Conservation (phyloP, 2,329 filamentous ascomycete genomes). For the Monosporascus sp. region DNA sequence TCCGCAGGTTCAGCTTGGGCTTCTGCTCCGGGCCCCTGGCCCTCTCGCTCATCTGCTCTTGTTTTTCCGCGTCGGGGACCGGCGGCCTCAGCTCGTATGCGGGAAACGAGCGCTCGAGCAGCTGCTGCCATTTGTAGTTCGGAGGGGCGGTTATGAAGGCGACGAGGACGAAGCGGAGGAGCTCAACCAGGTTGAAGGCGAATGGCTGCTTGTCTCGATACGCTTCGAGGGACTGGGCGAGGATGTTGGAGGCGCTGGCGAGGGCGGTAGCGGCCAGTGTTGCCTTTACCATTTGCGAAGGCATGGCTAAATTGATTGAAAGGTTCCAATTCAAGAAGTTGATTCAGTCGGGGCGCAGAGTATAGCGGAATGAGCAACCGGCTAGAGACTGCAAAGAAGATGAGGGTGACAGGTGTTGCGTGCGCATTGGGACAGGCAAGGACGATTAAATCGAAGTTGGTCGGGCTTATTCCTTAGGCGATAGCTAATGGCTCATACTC, state of each 20-base stretch:
- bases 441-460: too few relatives aligned
- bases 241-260: constrained; percentile 47
- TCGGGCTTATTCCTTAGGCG: too few relatives aligned
- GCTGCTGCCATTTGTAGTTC: constrained; percentile 54
- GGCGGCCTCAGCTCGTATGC: constrained; percentile 28
- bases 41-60: constrained; percentile 3
- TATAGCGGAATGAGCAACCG: neutral
- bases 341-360: neutral
- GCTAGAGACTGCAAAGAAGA: too few relatives aligned
- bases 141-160: constrained; percentile 49
- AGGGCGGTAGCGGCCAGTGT: constrained; percentile 48
- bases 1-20: constrained; percentile 33
- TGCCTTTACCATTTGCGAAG: constrained; percentile 45
- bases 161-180: constrained; percentile 49
- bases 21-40: constrained; percentile 11
- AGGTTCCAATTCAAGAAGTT: too few relatives aligned
- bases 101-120: constrained; percentile 48
- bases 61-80: constrained; percentile 23
- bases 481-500: too few relatives aligned
- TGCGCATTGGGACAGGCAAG: too few relatives aligned
- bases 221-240: constrained; percentile 48
- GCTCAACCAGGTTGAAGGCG: constrained; percentile 39
- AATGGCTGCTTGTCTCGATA: constrained; percentile 38
- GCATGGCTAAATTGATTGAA: constrained; percentile 28
- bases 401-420: too few relatives aligned